Conservation (phyloP, 1,284 basidiomycete species). For the Leccinum solheimii region DNA sequence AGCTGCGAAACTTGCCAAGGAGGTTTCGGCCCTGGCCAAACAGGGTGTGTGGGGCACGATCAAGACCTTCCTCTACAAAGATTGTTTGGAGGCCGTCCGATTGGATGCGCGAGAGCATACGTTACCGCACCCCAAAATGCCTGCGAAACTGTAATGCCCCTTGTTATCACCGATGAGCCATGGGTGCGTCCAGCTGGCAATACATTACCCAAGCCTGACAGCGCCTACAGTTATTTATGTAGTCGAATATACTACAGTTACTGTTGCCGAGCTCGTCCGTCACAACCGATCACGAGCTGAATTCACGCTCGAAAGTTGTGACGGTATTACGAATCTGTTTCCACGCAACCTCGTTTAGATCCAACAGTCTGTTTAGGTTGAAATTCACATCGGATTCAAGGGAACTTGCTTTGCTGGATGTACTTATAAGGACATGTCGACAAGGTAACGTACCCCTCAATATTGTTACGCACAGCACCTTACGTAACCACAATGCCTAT, state of each 20-base stretch:
- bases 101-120: conserved; percentile 34
- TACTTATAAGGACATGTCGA: conserved; percentile 13
- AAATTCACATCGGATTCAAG: conserved; percentile 6
- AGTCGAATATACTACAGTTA: not conserved
- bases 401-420: conserved; percentile 10
- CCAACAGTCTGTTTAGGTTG: not conserved
- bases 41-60: conserved; percentile 68
- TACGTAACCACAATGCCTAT: conserved; percentile 19
- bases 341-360: conserved; percentile 14
- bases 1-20: conserved; percentile 58
- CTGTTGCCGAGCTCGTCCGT: conserved; percentile 1
- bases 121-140: not conserved
- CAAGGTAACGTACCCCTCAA: conserved; percentile 25
- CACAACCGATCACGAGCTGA: conserved; percentile 12
- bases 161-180: conserved; percentile 1
- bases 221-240: not conserved
- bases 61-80: conserved; percentile 52
- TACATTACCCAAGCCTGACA: not conserved
- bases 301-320: conserved; percentile 2
- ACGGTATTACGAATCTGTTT: conserved; percentile 11
- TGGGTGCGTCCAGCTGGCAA: conserved; percentile 11
- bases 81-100: conserved; percentile 42
- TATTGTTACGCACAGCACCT: conserved; percentile 2
- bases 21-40: conserved; percentile 48
- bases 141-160: conserved; percentile 39